A percentile compares a stretch with the other conserved stretches of the same genome.
Conservation (phyloP, 768 basidiomycete species). For the Lactarius psammicola region DNA sequence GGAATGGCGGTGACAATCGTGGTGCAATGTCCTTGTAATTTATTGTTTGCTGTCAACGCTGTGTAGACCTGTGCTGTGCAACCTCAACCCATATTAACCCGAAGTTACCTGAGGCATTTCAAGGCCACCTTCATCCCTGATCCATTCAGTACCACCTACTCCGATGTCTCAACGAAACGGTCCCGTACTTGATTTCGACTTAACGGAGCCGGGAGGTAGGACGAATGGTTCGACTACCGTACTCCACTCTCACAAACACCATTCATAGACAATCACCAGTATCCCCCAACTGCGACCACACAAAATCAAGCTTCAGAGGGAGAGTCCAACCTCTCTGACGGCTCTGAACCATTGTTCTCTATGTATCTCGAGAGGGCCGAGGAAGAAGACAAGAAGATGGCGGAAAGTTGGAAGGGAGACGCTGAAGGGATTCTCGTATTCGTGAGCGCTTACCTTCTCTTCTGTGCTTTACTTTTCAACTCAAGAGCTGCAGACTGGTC, state of each 20-base stretch:
- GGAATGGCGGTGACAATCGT: not conserved
- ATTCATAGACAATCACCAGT: not conserved
- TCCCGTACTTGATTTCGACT: not conserved
- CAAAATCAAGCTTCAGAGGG: not conserved
- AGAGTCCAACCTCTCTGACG: not conserved
- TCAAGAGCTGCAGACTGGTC: constrained; percentile 2
- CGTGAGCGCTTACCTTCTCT: not conserved
- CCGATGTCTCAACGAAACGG: not conserved
- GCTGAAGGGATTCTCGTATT: constrained; percentile 15
- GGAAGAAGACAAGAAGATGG: constrained; percentile 5
- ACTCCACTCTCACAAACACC: not conserved
- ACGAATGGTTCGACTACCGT: not conserved
- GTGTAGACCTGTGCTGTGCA: not conserved
- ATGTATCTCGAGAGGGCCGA: constrained; percentile 6
- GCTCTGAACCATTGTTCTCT: constrained; percentile 5
- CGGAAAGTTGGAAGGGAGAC: constrained; percentile 9
- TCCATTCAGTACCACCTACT: not conserved
- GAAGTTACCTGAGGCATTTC: not conserved
- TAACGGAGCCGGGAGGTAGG: not conserved
- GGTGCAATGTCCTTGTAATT: not conserved
- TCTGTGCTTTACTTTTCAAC: not conserved
- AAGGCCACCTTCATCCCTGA: not conserved
- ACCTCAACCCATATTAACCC: not conserved
- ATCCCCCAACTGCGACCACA: not conserved
- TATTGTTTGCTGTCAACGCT: not conserved